Conservation (phyloP, 164 flowering plant genomes). For the Berberis thunbergii region DNA sequence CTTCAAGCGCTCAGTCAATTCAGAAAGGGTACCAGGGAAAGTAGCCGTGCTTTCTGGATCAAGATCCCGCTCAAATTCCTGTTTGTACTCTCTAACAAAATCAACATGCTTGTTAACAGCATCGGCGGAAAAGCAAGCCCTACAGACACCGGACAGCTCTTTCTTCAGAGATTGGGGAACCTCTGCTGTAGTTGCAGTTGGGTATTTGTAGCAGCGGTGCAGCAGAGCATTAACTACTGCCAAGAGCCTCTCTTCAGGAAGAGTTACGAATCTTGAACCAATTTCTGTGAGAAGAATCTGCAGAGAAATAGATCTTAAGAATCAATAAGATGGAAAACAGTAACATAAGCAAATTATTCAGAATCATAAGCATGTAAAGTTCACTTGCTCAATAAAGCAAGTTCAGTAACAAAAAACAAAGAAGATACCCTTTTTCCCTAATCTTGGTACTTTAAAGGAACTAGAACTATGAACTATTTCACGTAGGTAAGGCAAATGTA, state of each 20-base stretch:
- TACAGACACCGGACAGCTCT: slow-evolving; percentile 98
- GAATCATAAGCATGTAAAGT: no score
- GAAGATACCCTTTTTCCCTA: no score
- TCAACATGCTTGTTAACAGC: slow-evolving; percentile 98
- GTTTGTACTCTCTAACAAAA: slow-evolving; percentile 97
- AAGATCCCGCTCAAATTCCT: slow-evolving; percentile 95
- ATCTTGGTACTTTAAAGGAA: no score
- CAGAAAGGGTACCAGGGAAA: slow-evolving; percentile 87
- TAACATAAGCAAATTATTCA: no score
- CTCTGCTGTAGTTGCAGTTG: slow-evolving; percentile 96
- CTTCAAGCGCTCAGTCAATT: slow-evolving; percentile 84
- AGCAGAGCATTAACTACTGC: slow-evolving; percentile 97
- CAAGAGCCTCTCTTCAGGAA: slow-evolving; percentile 96
- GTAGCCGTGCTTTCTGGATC: slow-evolving; percentile 90
- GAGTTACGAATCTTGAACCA: slow-evolving; percentile 95
- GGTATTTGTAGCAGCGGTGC: slow-evolving; percentile 95
- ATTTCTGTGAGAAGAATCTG: slow-evolving; percentile 93
- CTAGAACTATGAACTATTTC: no score
- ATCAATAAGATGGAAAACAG: no score
- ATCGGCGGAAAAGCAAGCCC: slow-evolving; percentile 98
- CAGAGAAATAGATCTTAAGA: slow-evolving; percentile 1
- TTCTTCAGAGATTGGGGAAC: slow-evolving; percentile 97
- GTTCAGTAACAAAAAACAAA: no score
- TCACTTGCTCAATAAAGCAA: no score
- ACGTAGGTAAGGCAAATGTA: no score